Evolutionary conservation across 2,329 filamentous ascomycete species (phyloP).

Genomic region (Colletotrichum neosansevieriae): DNA sequence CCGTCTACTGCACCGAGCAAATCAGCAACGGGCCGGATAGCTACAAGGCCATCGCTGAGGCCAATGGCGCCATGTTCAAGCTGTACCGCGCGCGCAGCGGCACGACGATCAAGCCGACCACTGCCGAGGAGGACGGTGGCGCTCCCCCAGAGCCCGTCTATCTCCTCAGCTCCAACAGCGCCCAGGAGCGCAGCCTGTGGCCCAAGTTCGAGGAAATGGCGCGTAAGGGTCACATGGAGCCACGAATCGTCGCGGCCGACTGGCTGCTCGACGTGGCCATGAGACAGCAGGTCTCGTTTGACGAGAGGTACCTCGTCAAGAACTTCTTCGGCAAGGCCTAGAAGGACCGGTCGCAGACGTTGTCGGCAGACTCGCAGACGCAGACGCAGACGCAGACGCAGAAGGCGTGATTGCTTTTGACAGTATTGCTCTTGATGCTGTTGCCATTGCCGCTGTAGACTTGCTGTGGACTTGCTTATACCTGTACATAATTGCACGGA

Average conservation of each 20-base stretch:
- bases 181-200: slow-evolving; percentile 82
- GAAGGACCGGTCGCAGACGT: too few relatives aligned
- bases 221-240: slow-evolving; percentile 79
- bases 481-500: slow-evolving; percentile 3
- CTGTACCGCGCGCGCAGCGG: slow-evolving; percentile 81
- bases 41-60: slow-evolving; percentile 86
- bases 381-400: too few relatives aligned
- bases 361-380: too few relatives aligned
- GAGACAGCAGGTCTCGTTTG: slow-evolving; percentile 82
- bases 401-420: too few relatives aligned
- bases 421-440: neutral
- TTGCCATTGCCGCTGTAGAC: neutral
- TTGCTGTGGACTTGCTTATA: neutral
- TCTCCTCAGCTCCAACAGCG: slow-evolving; percentile 77
- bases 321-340: slow-evolving; percentile 53
- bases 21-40: slow-evolving; percentile 86
- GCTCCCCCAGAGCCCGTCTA: slow-evolving; percentile 80
- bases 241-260: slow-evolving; percentile 84
- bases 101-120: slow-evolving; percentile 73
- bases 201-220: slow-evolving; percentile 84
- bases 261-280: slow-evolving; percentile 93
- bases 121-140: slow-evolving; percentile 70
- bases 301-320: slow-evolving; percentile 69
- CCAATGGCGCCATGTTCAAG: slow-evolving; percentile 88
- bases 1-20: slow-evolving; percentile 85